Evolutionary conservation across 2,329 filamentous ascomycete genomes (phyloP), one percentile per base, ranked within the genome.

Genomic region (Stagonosporopsis rhizophila): DNA sequence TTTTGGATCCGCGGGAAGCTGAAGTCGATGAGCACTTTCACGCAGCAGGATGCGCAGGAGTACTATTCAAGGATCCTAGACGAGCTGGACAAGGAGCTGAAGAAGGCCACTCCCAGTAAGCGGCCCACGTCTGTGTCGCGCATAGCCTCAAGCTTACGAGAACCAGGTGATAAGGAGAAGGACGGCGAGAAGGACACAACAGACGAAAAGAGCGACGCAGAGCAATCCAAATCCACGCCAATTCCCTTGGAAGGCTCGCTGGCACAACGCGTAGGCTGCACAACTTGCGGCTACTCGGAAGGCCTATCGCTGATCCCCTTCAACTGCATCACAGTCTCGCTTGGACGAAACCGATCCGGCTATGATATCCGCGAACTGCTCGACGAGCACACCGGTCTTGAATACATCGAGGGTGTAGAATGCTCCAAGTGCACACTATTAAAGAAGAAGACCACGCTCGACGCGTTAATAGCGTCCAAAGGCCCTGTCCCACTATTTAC

Each of bases 11-110:
- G 91, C 0, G 80, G 84, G 0, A 86, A 89, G 51, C 80, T 97
- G 41, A 96, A 96, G 76, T 93, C 88, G 9, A 96, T 98, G 89
- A 94, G 89, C 75, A 96, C 91, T 27, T 96, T 90, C 86, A 90
- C 96, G 65, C 95, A 98, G 73, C 95, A 99, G 76, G 95, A 99
- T 77, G 95, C 95, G 5, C 95, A 98, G 72, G 95, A 99, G 75
- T 99, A 98, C 75, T 97, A 91, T 68, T 94, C 92, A 15, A 96
- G 94, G 69, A 83, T 99, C 14, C 77, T 97, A 44, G 92, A 94
- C 64, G 88, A 93, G 66, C 81, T 96, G 25, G 91, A 97, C 68
- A 89, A 89, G 68, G 91, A 96, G 70, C 81, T 91, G 37, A 82
- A 41, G 78, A 78, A 56, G 70, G 75, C 51, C 68, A 73, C 57